phyloP scores from a whole-genome alignment of 2,329 filamentous ascomycete species.

The Endothia cerciana region DNA sequence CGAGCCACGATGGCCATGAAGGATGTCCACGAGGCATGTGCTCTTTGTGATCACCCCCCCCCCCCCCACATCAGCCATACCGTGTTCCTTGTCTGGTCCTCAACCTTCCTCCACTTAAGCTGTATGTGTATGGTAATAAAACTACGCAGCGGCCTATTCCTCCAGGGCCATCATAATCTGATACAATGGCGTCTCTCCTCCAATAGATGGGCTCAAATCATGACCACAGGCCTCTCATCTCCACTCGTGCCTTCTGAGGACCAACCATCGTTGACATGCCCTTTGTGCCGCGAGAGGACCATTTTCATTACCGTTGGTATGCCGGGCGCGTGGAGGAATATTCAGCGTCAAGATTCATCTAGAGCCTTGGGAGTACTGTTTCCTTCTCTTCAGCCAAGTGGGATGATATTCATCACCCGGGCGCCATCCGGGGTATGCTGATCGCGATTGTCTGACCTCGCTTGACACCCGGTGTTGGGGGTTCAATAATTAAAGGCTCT shows the following conservation, averaged over 20 bases:
- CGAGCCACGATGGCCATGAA: background rate
- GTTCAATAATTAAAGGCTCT: no score
- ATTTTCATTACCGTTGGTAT: background rate
- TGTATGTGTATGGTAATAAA: background rate
- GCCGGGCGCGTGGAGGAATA: background rate
- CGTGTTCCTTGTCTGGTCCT: background rate
- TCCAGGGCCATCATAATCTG: background rate
- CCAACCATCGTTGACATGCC: background rate
- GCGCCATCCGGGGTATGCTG: background rate
- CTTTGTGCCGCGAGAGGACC: background rate
- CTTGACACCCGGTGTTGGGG: no score
- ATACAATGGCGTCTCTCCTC: slow-evolving; percentile 3
- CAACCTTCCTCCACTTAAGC: background rate
- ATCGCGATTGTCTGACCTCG: background rate
- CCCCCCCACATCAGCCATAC: background rate
- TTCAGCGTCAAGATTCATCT: background rate
- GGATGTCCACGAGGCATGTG: background rate
- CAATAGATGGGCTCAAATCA: background rate
- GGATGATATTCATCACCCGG: background rate
- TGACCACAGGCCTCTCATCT: background rate
- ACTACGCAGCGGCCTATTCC: background rate
- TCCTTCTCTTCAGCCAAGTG: background rate
- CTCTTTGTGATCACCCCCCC: background rate
- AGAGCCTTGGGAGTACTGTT: background rate
- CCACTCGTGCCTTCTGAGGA: background rate